Conservation (phyloP, 2,329 filamentous ascomycete genomes). For the Phaeosphaeriaceae sp. region DNA sequence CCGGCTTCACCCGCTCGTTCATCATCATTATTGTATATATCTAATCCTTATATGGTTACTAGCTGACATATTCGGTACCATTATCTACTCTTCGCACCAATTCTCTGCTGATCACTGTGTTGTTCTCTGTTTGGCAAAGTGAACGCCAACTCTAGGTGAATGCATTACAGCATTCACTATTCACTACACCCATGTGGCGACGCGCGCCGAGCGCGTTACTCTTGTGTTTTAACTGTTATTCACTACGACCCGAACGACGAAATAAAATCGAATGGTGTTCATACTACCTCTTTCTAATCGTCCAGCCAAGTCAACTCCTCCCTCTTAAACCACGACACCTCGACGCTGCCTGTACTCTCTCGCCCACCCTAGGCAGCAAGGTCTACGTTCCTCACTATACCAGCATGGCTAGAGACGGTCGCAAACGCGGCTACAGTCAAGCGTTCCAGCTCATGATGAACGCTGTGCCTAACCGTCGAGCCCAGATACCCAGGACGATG, state of each 20-base stretch:
- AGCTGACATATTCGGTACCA: not conserved
- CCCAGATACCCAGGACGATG: not conserved
- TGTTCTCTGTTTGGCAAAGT: not conserved
- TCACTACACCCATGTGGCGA: not conserved
- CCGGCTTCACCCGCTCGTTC: not conserved
- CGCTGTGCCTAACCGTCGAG: not conserved
- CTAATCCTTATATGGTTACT: not conserved
- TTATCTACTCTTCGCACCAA: not conserved
- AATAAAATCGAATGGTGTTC: not conserved
- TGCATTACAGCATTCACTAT: not conserved
- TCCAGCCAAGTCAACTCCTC: too few relatives aligned
- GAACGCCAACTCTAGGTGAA: not conserved
- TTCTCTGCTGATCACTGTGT: not conserved
- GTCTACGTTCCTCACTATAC: not conserved
- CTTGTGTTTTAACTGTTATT: not conserved
- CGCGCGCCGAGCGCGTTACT: not conserved
- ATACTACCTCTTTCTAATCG: not conserved
- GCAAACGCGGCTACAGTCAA: conserved; percentile 26
- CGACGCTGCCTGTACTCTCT: too few relatives aligned
- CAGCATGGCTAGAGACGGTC: conserved; percentile 12
- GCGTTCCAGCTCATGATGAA: conserved; percentile 14
- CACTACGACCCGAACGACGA: not conserved
- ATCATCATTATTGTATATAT: not conserved
- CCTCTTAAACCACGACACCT: too few relatives aligned
- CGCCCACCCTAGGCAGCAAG: not conserved